Evolutionary conservation across 495 filamentous ascomycete species (phyloP).

Genomic region (Amorphotheca resinae): DNA sequence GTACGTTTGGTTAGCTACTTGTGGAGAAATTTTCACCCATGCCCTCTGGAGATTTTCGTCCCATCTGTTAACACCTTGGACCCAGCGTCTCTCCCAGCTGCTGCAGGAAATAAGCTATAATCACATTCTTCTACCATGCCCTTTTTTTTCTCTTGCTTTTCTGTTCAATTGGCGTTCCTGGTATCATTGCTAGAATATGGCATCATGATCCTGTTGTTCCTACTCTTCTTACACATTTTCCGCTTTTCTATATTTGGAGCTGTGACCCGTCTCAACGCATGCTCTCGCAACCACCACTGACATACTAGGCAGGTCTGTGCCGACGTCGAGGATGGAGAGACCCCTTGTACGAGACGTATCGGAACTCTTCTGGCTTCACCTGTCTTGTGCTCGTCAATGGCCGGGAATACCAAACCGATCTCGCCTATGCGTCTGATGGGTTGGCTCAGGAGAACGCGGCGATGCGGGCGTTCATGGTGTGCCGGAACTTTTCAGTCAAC

Average conservation of each 20-base stretch:
- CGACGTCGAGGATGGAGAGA: slow-evolving; percentile 91
- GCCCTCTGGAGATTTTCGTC: slow-evolving; percentile 9
- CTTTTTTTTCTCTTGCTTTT: slow-evolving; percentile 1
- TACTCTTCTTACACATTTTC: slow-evolving; percentile 3
- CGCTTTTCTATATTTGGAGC: not conserved
- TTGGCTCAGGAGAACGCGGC: slow-evolving; percentile 90
- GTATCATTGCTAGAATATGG: slow-evolving; percentile 12
- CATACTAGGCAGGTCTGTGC: slow-evolving; percentile 67
- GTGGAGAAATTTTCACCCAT: slow-evolving; percentile 6
- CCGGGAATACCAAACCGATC: slow-evolving; percentile 88
- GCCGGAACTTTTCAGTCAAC: slow-evolving; percentile 96
- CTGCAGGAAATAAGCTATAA: slow-evolving; percentile 8
- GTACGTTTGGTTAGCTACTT: slow-evolving; percentile 33
- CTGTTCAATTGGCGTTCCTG: slow-evolving; percentile 3
- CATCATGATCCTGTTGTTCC: slow-evolving; percentile 6
- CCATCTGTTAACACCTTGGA: slow-evolving; percentile 6
- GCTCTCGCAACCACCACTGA: slow-evolving; percentile 29
- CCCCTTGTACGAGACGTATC: slow-evolving; percentile 77
- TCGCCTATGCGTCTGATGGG: slow-evolving; percentile 63
- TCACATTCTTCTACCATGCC: slow-evolving; percentile 2
- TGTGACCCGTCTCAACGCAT: slow-evolving; percentile 4
- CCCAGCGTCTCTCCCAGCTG: slow-evolving; percentile 6
- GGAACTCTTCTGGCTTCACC: slow-evolving; percentile 57
- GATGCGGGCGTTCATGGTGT: slow-evolving; percentile 95
- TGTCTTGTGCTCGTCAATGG: slow-evolving; percentile 95